These are phyloP conservation scores for Phytophthora podocarpi DNA, from an alignment of 352 stramenopile genomes.

Conservation along the genomic window DNA sequence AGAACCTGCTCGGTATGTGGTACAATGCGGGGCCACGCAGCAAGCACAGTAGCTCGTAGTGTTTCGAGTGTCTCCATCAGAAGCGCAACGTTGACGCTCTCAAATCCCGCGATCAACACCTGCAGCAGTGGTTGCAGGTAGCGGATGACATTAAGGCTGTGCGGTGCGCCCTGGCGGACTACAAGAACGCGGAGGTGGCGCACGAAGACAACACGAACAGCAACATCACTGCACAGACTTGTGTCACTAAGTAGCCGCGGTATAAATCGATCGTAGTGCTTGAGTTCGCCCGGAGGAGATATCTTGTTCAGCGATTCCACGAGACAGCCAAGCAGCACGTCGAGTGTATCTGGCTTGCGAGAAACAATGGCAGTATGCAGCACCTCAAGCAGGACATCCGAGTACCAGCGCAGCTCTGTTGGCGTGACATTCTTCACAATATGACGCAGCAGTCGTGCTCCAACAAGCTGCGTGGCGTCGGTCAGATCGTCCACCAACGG, in stretches of 20 bases:
- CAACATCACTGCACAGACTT: constrained; percentile 65
- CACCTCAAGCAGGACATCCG: constrained; percentile 78
- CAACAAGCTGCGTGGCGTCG: constrained; percentile 65
- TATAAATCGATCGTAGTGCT: constrained; percentile 72
- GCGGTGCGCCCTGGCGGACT: constrained; percentile 54
- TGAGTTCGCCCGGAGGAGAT: constrained; percentile 55
- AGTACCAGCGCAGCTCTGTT: constrained; percentile 85
- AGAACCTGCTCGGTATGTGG: constrained; percentile 71
- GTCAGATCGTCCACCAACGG: constrained; percentile 79
- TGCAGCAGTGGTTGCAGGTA: constrained; percentile 85
- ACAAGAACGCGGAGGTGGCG: constrained; percentile 55
- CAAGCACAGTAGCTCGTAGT: constrained; percentile 52
- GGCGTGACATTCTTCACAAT: constrained; percentile 64
- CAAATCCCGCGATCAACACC: constrained; percentile 68
- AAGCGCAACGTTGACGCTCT: constrained; percentile 59
- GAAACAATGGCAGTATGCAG: constrained; percentile 66
- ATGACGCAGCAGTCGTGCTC: constrained; percentile 63
- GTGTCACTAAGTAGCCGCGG: constrained; percentile 67
- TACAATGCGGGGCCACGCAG: constrained; percentile 74
- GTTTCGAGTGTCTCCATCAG: constrained; percentile 64
- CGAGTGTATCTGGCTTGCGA: constrained; percentile 58
- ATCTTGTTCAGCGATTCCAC: constrained; percentile 63
- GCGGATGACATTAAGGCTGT: constrained; percentile 72
- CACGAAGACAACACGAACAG: constrained; percentile 62
- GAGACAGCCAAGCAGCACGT: constrained; percentile 64